Evolutionary conservation across 2,329 filamentous ascomycete species (phyloP), one percentile per base, ranked within the genome.

Genomic region (Metarhizium album): DNA sequence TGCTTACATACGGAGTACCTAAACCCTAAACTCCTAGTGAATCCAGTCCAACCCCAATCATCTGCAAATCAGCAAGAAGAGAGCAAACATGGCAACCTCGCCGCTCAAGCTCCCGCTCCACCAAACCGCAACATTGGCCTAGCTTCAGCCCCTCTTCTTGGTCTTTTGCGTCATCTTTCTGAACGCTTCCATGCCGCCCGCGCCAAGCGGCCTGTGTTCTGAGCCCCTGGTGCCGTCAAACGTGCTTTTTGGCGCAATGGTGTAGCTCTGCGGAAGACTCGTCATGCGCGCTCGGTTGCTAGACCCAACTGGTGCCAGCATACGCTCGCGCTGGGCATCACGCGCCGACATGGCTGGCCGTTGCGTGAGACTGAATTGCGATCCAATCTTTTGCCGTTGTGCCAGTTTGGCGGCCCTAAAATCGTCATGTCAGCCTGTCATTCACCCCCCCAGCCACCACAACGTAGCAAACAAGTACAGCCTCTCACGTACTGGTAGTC

Each of bases 121-220:
- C 6, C n/a, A 40, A 33, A 23, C 16, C 2, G 23, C 11, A n/a
- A 35, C 22, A 13, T 24, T 6, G 6, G n/a, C 20, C 2, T 14
- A 4, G 4, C 31, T n/a, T 52, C 27, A 60, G 4, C 57, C 56
- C 55, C 61, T 61, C 69, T 79, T 80, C 70, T 82, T 83, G 55
- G 73, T 74, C 67, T 80, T 83, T 59, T 80, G 74, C 9, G 79
- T 82, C 74, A 84, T 83, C 67, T 74, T 80, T 55, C 79, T 73
- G 68, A 84, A 84, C 1, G 81, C 80, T 57, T 83, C 80, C 64
- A 80, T 71, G 52, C 80, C 81, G 54, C 74, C 74, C n/a, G 80
- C 74, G 48, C 81, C 81, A 54, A 84, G 77, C 11, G 81, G 81
- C 42, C 78, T 72, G 55, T 78, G 78, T 55, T 80, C 78, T 5